phyloP scores from a whole-genome alignment of 2,329 filamentous ascomycete genomes.

The Scedosporium boydii region DNA sequence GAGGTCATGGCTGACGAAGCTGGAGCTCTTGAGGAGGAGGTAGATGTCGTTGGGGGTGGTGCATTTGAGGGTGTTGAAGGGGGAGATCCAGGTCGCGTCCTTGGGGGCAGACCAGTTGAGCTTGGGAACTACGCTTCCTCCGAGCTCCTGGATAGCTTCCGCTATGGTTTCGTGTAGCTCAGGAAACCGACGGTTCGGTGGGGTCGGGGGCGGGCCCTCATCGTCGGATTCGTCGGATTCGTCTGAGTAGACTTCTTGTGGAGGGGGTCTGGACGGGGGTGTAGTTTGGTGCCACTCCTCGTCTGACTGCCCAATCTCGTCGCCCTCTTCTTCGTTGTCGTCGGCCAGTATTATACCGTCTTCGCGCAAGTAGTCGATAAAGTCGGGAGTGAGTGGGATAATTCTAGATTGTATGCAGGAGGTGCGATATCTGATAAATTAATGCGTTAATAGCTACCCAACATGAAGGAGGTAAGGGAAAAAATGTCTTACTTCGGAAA shows the following conservation, averaged over 20 bases:
- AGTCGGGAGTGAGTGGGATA: slow-evolving; percentile 64
- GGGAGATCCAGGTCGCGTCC: slow-evolving; percentile 87
- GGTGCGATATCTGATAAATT: slow-evolving; percentile 47
- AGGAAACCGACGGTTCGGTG: slow-evolving; percentile 50
- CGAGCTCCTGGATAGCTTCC: slow-evolving; percentile 67
- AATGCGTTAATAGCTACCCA: neutral
- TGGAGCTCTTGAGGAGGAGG: slow-evolving; percentile 84
- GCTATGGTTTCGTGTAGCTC: slow-evolving; percentile 72
- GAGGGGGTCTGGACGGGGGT: slow-evolving; percentile 15
- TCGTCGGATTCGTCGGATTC: slow-evolving; percentile 34
- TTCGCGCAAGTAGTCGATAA: slow-evolving; percentile 78
- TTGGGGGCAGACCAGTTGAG: slow-evolving; percentile 97
- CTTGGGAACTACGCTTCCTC: slow-evolving; percentile 82
- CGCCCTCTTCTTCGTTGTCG: slow-evolving; percentile 38
- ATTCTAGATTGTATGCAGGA: slow-evolving; percentile 80
- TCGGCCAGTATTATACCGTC: slow-evolving; percentile 86
- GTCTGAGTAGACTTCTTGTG: slow-evolving; percentile 22
- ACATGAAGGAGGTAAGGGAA: neutral
- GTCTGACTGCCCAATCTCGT: slow-evolving; percentile 49
- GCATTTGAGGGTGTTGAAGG: slow-evolving; percentile 83
- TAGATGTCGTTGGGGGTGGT: slow-evolving; percentile 84
- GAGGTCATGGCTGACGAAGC: slow-evolving; percentile 89
- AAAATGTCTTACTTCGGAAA: slow-evolving; percentile 52
- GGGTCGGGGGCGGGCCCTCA: slow-evolving; percentile 27
- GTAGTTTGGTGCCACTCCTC: slow-evolving; percentile 32